A percentile compares a stretch with the other conserved stretches of the same genome.
These are phyloP conservation scores for Boletus coccyginus DNA, from an alignment of 768 basidiomycete genomes.

Conservation along the genomic window DNA sequence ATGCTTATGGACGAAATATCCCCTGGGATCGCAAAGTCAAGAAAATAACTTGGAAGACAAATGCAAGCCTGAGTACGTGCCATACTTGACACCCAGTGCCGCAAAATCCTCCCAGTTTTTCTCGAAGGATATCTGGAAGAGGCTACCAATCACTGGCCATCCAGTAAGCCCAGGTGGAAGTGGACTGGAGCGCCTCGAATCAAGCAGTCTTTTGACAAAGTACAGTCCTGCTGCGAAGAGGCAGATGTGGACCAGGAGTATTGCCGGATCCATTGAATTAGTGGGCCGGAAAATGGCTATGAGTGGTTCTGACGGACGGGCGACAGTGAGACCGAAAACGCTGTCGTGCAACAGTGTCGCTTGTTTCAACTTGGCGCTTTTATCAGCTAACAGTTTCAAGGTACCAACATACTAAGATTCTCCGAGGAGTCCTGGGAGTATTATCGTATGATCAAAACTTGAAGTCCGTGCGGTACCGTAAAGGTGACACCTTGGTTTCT, in stretches of 20 bases:
- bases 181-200: not conserved
- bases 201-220: not conserved
- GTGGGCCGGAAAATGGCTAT: no score
- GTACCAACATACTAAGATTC: no score
- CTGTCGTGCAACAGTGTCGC: no score
- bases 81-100: conserved; percentile 51
- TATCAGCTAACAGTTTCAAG: no score
- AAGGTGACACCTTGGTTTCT: no score
- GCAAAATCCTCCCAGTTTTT: conserved; percentile 53
- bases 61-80: conserved; percentile 25
- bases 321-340: no score
- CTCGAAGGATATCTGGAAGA: conserved; percentile 49
- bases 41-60: not conserved
- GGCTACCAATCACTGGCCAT: conserved; percentile 49
- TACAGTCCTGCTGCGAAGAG: conserved; percentile 19
- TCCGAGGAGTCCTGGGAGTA: no score
- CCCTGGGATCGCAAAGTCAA: conserved; percentile 21
- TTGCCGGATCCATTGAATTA: not conserved
- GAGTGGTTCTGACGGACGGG: no score
- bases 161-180: conserved; percentile 24
- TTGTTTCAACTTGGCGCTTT: no score
- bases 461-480: no score
- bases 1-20: conserved; percentile 23
- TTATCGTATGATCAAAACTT: no score
- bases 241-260: conserved; percentile 3